Evolutionary conservation across 2,329 filamentous ascomycete genomes (phyloP).

Genomic region (Atkinsonella hypoxylon): DNA sequence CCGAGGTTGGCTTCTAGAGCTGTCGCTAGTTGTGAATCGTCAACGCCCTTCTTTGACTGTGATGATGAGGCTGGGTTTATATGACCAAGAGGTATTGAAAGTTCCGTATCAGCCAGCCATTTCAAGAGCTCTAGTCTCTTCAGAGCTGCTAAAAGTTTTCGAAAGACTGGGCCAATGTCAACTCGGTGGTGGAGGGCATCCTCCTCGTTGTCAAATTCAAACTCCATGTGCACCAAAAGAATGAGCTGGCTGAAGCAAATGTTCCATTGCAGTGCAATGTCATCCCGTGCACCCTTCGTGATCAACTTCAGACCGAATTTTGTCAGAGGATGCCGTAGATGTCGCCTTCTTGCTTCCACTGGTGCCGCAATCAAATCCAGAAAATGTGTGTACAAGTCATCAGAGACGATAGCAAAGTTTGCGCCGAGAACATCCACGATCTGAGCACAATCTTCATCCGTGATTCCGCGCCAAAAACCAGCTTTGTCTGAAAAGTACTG

Average conservation of each 20-base stretch:
- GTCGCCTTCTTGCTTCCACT: constrained; percentile 32
- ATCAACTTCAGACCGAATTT: constrained; percentile 66
- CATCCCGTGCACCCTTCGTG: constrained; percentile 69
- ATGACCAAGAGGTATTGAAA: constrained; percentile 36
- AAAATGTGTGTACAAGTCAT: constrained; percentile 41
- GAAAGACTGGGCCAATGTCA: constrained; percentile 58
- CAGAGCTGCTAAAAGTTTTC: constrained; percentile 57
- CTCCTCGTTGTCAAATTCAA: constrained; percentile 63
- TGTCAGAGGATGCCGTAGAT: constrained; percentile 45
- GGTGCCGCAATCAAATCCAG: constrained; percentile 32
- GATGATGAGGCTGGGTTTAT: constrained; percentile 22
- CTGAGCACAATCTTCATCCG: constrained; percentile 65
- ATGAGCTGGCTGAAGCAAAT: constrained; percentile 74
- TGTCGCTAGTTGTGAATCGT: constrained; percentile 39
- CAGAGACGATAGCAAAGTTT: constrained; percentile 46
- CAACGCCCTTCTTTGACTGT: constrained; percentile 27
- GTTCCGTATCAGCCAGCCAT: constrained; percentile 52
- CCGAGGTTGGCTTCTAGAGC: constrained; percentile 48
- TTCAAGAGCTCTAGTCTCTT: constrained; percentile 61
- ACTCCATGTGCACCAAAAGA: constrained; percentile 76
- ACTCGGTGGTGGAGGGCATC: constrained; percentile 48
- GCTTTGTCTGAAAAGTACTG: constrained; percentile 67
- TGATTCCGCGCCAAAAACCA: constrained; percentile 66
- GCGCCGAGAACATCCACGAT: constrained; percentile 59
- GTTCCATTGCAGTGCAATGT: constrained; percentile 57